A percentile compares a stretch with the other conserved stretches of the same genome.
Evolutionary conservation across 352 stramenopile species (phyloP).

Genomic region (Globisporangium radiosum): DNA sequence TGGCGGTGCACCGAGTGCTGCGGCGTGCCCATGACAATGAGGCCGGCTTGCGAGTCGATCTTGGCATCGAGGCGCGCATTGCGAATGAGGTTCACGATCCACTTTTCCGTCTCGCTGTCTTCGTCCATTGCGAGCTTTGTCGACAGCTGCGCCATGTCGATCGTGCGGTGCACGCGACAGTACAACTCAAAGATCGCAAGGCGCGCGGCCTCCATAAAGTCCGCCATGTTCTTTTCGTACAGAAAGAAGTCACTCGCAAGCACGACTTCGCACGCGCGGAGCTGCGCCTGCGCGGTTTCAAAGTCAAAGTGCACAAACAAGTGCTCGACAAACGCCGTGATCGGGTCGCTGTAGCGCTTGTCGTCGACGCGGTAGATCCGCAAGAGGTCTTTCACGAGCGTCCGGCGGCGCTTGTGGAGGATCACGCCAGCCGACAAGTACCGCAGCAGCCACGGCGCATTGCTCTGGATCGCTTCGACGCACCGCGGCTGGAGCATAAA

Average conservation of each 20-base stretch:
- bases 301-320: slow-evolving; percentile 99
- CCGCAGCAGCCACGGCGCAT: slow-evolving; percentile 95
- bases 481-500: slow-evolving; percentile 91
- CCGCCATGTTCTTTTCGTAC: slow-evolving; percentile 91
- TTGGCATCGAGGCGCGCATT: slow-evolving; percentile 96
- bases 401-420: slow-evolving; percentile 93
- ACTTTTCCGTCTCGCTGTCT: slow-evolving; percentile 95
- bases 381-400: slow-evolving; percentile 94
- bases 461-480: slow-evolving; percentile 98
- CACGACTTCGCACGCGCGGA: slow-evolving; percentile 93
- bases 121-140: slow-evolving; percentile 96
- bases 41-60: slow-evolving; percentile 96
- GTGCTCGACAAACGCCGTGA: slow-evolving; percentile 95
- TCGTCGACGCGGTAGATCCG: slow-evolving; percentile 91
- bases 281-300: slow-evolving; percentile 93
- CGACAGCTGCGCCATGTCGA: slow-evolving; percentile 96
- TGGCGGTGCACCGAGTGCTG: slow-evolving; percentile 94
- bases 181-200: slow-evolving; percentile 99
- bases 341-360: slow-evolving; percentile 77
- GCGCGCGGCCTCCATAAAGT: slow-evolving; percentile 97
- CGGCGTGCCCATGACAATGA: slow-evolving; percentile 95
- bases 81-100: slow-evolving; percentile 99
- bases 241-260: slow-evolving; percentile 98
- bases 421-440: slow-evolving; percentile 97
- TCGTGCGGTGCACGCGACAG: slow-evolving; percentile 98